A percentile compares a stretch with the other conserved stretches of the same genome.
These are phyloP conservation scores for Myrmaecium sp. DNA, from an alignment of 2,329 filamentous ascomycete genomes.

Conservation along the genomic window DNA sequence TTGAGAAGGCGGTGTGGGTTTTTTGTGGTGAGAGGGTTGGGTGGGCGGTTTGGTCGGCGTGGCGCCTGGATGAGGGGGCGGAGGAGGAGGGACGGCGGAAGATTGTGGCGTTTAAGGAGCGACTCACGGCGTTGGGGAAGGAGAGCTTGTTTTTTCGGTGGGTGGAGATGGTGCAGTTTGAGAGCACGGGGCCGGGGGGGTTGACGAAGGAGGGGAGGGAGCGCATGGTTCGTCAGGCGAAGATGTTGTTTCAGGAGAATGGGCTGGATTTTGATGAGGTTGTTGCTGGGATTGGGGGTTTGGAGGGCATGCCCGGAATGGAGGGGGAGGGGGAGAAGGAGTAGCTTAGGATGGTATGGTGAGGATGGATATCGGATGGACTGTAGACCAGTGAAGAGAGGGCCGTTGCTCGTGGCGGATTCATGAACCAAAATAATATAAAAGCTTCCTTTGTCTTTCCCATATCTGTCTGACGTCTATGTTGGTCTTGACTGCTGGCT, in stretches of 20 bases:
- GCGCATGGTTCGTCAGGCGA: conserved; percentile 55
- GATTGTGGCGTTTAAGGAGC: conserved; percentile 65
- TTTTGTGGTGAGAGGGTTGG: conserved; percentile 13
- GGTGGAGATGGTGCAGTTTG: conserved; percentile 84
- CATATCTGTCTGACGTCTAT: too few species aligned
- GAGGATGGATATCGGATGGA: too few species aligned
- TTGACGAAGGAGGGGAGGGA: conserved; percentile 61
- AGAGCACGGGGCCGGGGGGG: conserved; percentile 60
- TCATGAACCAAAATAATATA: too few species aligned
- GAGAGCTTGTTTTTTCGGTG: conserved; percentile 81
- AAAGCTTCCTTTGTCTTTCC: too few species aligned
- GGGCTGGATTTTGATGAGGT: conserved; percentile 71
- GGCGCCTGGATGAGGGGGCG: conserved; percentile 29
- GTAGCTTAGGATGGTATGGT: too few species aligned
- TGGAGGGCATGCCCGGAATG: conserved; percentile 38
- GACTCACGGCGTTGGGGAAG: conserved; percentile 59
- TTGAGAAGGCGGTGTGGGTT: conserved; percentile 46
- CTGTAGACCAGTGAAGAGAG: too few species aligned
- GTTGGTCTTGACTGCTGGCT: too few species aligned
- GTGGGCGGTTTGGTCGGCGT: conserved; percentile 53
- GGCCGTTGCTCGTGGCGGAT: too few species aligned
- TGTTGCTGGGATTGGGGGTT: conserved; percentile 52
- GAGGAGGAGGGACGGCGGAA: conserved; percentile 53
- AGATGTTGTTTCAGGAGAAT: conserved; percentile 55
- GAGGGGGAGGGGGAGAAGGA: too few species aligned